phyloP scores from a whole-genome alignment of 2,329 filamentous ascomycete genomes.

The Xylaria sp. region DNA sequence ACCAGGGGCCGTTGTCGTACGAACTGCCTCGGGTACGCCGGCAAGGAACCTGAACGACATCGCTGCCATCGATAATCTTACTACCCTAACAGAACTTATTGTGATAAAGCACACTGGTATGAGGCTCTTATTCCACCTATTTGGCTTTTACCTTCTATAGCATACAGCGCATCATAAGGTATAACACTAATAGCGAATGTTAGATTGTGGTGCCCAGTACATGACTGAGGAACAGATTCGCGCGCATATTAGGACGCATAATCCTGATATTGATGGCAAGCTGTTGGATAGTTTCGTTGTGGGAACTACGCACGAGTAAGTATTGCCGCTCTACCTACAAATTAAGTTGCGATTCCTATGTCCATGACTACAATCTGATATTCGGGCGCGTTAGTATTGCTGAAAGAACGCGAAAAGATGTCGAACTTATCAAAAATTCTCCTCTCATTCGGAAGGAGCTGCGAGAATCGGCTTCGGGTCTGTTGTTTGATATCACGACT shows the following conservation, averaged over 20 bases:
- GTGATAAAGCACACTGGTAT: constrained; percentile 12
- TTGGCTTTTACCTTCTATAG: too few species aligned
- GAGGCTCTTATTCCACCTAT: neutral
- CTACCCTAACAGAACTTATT: neutral
- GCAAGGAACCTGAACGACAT: constrained; percentile 10
- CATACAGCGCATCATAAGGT: too few species aligned
- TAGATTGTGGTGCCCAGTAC: constrained; percentile 26
- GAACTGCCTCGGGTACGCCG: constrained; percentile 12
- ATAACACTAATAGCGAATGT: too few species aligned
- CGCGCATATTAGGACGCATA: constrained; percentile 19
- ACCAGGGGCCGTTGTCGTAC: neutral
- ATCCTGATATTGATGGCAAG: constrained; percentile 13
- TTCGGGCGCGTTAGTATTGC: neutral
- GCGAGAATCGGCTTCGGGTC: constrained; percentile 2
- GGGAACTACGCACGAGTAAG: constrained; percentile 5
- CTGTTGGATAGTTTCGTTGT: neutral
- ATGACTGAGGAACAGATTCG: constrained; percentile 22
- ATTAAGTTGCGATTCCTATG: neutral
- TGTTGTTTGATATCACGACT: constrained; percentile 19
- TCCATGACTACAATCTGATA: neutral
- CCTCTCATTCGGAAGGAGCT: constrained; percentile 17
- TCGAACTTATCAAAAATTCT: constrained; percentile 20
- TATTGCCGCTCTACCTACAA: neutral
- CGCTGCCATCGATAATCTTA: neutral
- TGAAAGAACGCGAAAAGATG: neutral